Base-by-base conservation (phyloP, 2,329 filamentous ascomycete species). In the Kalmusia sp. region DNA sequence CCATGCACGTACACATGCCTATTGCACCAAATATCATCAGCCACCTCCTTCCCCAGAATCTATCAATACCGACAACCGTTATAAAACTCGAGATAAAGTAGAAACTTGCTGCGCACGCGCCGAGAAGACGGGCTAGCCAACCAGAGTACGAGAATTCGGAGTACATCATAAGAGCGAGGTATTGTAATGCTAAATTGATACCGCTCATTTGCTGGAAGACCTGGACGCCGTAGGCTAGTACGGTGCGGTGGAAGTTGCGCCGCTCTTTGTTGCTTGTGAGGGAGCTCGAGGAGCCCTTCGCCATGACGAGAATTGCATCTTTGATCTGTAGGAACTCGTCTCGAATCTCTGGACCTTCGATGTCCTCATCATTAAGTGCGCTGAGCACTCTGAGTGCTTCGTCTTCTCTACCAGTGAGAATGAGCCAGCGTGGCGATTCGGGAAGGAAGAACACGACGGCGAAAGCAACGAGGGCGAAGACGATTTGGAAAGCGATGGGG, bases 361-460 rank as follows among this genome's bases (percentile, higher is more conserved):
- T 38, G 17, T 67, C 60, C 12, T 56, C 53, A 28, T 72, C 64
- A 51, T 71, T 71, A 12, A 73, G 62, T 1, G 68, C 70, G 4
- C 64, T 60, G 8, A 73, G 65, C 8, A 71, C 67, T 1, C 55
- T 62, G 31, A 71, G 52, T 7, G 71, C 71, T 55, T 73, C 69
- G 17, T 83, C 78, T 55, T 84, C 80, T 12, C 77, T 75, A 34
- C 82, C 83, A 64, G 83, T 82, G 41, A 84, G 67, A 22, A 86
- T 79, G 6, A 87, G 74, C 81, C 83, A 86, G 47, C 84, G 78
- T 8, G 84, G 84, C 0, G 81, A 84, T 61, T 87, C 84, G 9
- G 83, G 83, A 1, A 85, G 73, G 12, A 75, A 74, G 49, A 81
- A 72, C 3, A 81, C 54, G 4, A 82, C 79, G 35, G 82, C 78